Evolutionary conservation across 306 rosid species (phyloP), one percentile per base, ranked within the genome.

Genomic region (Trichosanthes truncata): DNA sequence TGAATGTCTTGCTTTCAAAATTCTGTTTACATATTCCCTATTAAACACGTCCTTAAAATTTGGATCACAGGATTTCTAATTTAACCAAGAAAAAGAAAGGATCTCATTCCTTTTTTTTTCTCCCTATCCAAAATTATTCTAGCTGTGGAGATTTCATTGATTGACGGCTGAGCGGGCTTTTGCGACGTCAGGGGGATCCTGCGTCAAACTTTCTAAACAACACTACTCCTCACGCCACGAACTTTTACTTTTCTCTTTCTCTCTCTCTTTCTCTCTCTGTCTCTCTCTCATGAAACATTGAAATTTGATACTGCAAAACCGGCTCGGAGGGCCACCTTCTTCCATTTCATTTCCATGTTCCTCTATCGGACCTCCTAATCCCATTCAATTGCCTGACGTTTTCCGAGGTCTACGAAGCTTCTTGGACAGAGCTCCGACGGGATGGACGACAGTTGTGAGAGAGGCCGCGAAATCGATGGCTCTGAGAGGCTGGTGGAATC

Each of bases 401-500:
- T 35, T n/a, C 52, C 29, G 40, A 11, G 43, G 8, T 21, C 52
- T 40, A 10, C 51, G 11, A n/a, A 63, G 51, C 48, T 63, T 67
- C 29, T 21, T 67, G 1, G 14, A 21, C 4, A 36, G 10, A 9
- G 0, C 5, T 65, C 77, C n/a, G 80, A 80, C 21, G 29, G 53
- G 20, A 78, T 75, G 82, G 76, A 36, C 2, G 35, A 45, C 6
- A 33, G 23, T 77, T 33, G n/a, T 25, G 80, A 82, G 61, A 40
- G 15, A 63, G 76, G 33, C 43, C 35, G 46, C 1, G 82, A 77
- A 45, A 36, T 55, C 1, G 85, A 85, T 57, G 57, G 74, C 6
- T 10, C 79, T 7, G 86, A 74, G 60, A 83, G 84, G 57, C 38
- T 35, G 26, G 48, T 35, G 26, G 81, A 76, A 65, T 81, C 81